Evolutionary conservation across 2,329 filamentous ascomycete species (phyloP).

Genomic region (Ustilaginoidea virens): DNA sequence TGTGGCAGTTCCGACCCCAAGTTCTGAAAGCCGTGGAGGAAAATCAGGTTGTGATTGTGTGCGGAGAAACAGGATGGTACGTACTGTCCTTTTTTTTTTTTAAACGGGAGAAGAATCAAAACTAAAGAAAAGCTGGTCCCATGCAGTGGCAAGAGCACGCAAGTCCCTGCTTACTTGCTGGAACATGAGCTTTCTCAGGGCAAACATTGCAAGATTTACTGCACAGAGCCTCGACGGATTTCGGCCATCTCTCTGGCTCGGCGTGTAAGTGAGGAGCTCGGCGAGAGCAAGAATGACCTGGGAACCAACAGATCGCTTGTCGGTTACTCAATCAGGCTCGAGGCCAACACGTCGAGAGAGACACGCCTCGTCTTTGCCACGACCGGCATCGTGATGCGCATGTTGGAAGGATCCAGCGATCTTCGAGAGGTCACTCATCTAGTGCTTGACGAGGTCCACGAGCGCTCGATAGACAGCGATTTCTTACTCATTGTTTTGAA

Average conservation of each 20-base stretch:
- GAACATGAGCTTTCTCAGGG: constrained; percentile 76
- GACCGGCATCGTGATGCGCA: constrained; percentile 87
- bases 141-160: constrained; percentile 87
- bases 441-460: constrained; percentile 94
- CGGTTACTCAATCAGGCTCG: constrained; percentile 86
- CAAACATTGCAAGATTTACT: constrained; percentile 78
- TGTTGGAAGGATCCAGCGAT: constrained; percentile 82
- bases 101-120: not conserved
- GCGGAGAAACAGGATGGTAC: constrained; percentile 84
- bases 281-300: constrained; percentile 67
- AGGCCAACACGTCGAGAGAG: constrained; percentile 68
- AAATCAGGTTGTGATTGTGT: constrained; percentile 81
- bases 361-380: constrained; percentile 85
- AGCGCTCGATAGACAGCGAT: constrained; percentile 91
- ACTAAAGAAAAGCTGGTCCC: not conserved
- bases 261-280: constrained; percentile 87
- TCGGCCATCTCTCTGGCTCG: constrained; percentile 89
- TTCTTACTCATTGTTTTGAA: constrained; percentile 87
- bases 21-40: constrained; percentile 64
- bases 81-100: constrained; percentile 3
- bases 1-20: constrained; percentile 69
- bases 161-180: constrained; percentile 86
- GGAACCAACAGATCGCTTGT: constrained; percentile 74
- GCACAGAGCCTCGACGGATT: constrained; percentile 87
- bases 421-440: constrained; percentile 84